Evolutionary conservation across 768 basidiomycete genomes (phyloP), one percentile per base, ranked within the genome.

Genomic region (Mycena rebaudengoi): DNA sequence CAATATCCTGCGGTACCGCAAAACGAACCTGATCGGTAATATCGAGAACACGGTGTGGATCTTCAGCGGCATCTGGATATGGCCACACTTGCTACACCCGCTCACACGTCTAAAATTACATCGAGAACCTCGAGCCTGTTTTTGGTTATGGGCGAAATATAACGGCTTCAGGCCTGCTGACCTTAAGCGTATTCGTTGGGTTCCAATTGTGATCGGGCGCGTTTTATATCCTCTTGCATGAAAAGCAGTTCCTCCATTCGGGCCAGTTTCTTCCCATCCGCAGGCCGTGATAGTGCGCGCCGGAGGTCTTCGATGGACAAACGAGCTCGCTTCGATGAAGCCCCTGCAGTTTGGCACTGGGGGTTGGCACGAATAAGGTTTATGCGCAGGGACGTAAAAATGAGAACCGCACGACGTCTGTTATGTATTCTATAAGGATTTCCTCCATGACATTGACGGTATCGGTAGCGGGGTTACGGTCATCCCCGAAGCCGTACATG

Each of bases 401-500:
- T 58, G 68, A 44, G n/a, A 45, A 41, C 85, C 94, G 66, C 72
- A 97, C 95, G 12, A 97, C 85, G 70, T 98, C 95, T 30, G 89
- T 87, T 68, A 98, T 93, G 67, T 93, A 96, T 74, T 96, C 94
- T 41, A 95, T 86, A 51, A 97, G 79, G 54, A 97, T 95, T 72
- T 97, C 95, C 73, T 97, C 95, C 93, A 97, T 92, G 37, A 96
- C 91, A 66, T 88, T 90, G 26, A 96, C 92, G 0, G 92, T 92
- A 69, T 98, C 95, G 37, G 86, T 91, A 3, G 94, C 90, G 0
- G 95, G 93, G 68, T 94, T 92, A 16, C 91, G 84, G 72, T 95
- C 94, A 73, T 98, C 95, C 12, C 95, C 95, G 76, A 97, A 98
- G 28, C 93, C 95, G 71, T 95, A 96, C 94, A 95, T 95, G 51